Base-by-base conservation (phyloP, 108 stramenopile genomes). In the Stephanodiscus minutulus region DNA sequence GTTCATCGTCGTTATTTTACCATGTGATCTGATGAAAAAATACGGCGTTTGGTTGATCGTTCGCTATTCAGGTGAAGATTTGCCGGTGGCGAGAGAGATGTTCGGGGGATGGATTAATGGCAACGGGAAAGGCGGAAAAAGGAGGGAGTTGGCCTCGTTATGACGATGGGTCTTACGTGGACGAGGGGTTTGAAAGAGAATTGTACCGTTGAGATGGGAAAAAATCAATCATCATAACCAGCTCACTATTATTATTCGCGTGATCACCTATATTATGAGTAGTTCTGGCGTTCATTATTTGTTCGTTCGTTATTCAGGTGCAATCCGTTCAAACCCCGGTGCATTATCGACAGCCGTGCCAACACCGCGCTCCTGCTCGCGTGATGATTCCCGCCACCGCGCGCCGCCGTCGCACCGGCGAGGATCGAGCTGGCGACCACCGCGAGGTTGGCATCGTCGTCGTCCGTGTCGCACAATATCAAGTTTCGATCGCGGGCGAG, bases 391-490 rank as follows among this genome's bases (percentile, higher is more conserved):
- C n/a, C 25, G 15, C 3, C 65, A 13, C n/a, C n/a, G n/a, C n/a
- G n/a, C n/a, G n/a, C n/a, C n/a, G n/a, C n/a, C n/a, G n/a, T n/a
- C n/a, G 73, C 7, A 31, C 61, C 73, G 3, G 66, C 18, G 25
- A 74, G 37, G 35, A 74, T 74, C 15, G 73, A 66, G 66, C 66
- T 65, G 6, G 73, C 65, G 36, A 74, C 54, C 17, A 31, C 66
- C 3, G 66, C 44, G 28, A 68, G 35, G 44, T 74, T 74, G 18
- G 21, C 18, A 37, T 68, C 74, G 43, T 7, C 43, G 24, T 74
- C 74, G 27, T 74, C 55, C 13, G 58, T 41, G 43, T 74, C 65
- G 46, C 57, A 68, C 7, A 74, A 49, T 6, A 74, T 25, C 36
- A 74, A 29, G 47, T 67, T 68, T 5, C 59, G 41, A 52, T 66